Evolutionary conservation across 495 filamentous ascomycete species (phyloP).

Genomic region (Hypoxylon crocopeplum): DNA sequence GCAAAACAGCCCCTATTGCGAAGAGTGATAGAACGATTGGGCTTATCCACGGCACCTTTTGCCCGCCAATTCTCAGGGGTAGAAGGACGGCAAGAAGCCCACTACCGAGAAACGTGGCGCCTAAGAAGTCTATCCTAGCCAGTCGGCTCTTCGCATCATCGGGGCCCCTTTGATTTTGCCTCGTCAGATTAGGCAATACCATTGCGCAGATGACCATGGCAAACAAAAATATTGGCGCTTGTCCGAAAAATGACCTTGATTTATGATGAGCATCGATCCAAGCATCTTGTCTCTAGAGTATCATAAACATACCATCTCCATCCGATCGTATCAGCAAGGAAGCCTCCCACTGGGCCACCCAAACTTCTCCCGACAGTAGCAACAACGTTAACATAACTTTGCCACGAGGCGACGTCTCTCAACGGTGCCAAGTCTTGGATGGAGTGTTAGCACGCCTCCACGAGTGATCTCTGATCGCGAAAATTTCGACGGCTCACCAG

Average conservation of each 20-base stretch:
- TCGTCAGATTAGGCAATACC: conserved; percentile 44
- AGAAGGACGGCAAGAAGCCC: conserved; percentile 58
- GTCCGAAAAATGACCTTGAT: conserved; percentile 65
- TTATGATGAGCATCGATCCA: background rate
- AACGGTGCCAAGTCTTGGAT: conserved; percentile 65
- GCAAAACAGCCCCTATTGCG: conserved; percentile 39
- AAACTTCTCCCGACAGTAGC: conserved; percentile 68
- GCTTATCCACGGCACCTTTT: conserved; percentile 62
- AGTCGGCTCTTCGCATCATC: conserved; percentile 36
- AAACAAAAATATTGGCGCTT: conserved; percentile 60
- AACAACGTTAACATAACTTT: conserved; percentile 69
- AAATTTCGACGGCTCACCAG: conserved; percentile 49
- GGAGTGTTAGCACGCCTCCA: conserved; percentile 37
- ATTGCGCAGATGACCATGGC: conserved; percentile 61
- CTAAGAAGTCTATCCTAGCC: conserved; percentile 66
- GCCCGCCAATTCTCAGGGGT: conserved; percentile 66
- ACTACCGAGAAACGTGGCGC: conserved; percentile 56
- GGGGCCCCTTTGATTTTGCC: background rate
- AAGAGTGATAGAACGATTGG: conserved; percentile 51
- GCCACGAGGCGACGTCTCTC: conserved; percentile 72
- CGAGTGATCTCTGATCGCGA: background rate
- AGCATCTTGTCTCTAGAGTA: background rate
- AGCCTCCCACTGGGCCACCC: conserved; percentile 70
- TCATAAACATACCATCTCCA: conserved; percentile 64
- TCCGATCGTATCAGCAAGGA: conserved; percentile 67